phyloP scores from a whole-genome alignment of 2,329 filamentous ascomycete genomes.

The Myriangium duriaei region DNA sequence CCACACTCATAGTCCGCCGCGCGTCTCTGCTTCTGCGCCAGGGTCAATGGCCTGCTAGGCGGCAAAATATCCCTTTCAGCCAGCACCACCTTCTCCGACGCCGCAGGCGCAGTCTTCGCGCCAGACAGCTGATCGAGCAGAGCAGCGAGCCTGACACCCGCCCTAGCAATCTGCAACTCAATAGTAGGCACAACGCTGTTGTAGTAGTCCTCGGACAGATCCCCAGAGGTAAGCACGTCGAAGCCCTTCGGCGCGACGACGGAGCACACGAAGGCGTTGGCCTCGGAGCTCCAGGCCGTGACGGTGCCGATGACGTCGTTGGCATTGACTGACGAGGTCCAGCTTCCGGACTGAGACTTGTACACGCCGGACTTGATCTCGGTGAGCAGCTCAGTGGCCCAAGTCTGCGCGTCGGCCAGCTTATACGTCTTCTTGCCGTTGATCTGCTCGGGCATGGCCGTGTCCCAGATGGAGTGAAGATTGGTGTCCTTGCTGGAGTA shows the following conservation, averaged over 20 bases:
- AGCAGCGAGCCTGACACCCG: conserved; percentile 24
- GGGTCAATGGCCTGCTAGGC: conserved; percentile 12
- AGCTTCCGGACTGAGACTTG: conserved; percentile 20
- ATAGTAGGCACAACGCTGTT: conserved; percentile 27
- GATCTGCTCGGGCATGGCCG: conserved; percentile 31
- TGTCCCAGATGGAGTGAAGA: conserved; percentile 33
- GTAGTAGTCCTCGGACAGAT: conserved; percentile 23
- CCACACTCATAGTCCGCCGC: conserved; percentile 16
- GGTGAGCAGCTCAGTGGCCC: conserved; percentile 25
- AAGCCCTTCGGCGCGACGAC: conserved; percentile 29
- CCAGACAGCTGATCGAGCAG: conserved; percentile 25
- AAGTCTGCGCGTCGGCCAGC: conserved; percentile 25
- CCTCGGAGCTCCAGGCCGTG: conserved; percentile 31
- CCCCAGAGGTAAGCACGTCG: conserved; percentile 23
- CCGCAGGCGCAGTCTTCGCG: neutral
- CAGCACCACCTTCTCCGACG: conserved; percentile 10
- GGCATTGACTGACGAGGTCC: conserved; percentile 27
- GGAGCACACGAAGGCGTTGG: conserved; percentile 31
- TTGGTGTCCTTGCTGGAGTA: conserved; percentile 24
- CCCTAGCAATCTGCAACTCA: conserved; percentile 33
- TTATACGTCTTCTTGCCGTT: conserved; percentile 24
- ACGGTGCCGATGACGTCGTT: conserved; percentile 24
- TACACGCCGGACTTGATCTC: conserved; percentile 30
- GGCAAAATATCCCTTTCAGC: conserved; percentile 12
- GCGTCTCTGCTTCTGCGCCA: conserved; percentile 15